phyloP scores from a whole-genome alignment of 768 basidiomycete species.

The Trametes coccinea region DNA sequence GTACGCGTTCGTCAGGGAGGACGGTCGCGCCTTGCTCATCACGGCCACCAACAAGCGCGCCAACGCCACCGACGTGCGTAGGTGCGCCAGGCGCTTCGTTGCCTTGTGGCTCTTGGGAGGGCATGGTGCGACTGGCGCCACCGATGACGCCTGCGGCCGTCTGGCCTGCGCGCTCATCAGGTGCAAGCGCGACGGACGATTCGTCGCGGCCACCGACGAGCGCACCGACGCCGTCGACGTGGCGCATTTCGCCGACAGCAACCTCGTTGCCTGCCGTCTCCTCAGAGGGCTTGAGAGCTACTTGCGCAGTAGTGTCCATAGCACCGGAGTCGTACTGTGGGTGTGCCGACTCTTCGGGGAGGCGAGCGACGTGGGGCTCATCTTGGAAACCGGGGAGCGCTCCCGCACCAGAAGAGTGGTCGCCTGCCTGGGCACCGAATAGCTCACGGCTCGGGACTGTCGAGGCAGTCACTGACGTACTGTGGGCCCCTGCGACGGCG shows the following conservation, averaged over 20 bases:
- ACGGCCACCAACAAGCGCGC: conserved; percentile 45
- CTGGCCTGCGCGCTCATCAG: conserved; percentile 38
- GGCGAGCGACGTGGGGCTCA: conserved; percentile 26
- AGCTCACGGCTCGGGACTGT: conserved; percentile 24
- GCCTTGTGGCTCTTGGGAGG: conserved; percentile 5
- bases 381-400: conserved; percentile 24
- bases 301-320: conserved; percentile 4
- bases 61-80: conserved; percentile 39
- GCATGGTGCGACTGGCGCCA: neutral
- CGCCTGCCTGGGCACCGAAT: conserved; percentile 17
- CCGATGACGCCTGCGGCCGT: neutral
- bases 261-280: conserved; percentile 32
- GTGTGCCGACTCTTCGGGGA: conserved; percentile 25
- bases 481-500: neutral
- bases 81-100: conserved; percentile 5
- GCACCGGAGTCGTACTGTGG: conserved; percentile 14
- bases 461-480: conserved; percentile 17
- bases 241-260: conserved; percentile 32
- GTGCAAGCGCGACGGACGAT: conserved; percentile 47
- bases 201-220: conserved; percentile 48
- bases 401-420: conserved; percentile 26
- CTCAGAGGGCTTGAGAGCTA: conserved; percentile 30
- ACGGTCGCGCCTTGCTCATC: conserved; percentile 48
- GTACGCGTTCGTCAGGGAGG: conserved; percentile 44
- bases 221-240: conserved; percentile 43